phyloP scores from a whole-genome alignment of 345 rosid genomes.

The Excoecaria cochinchinensis region DNA sequence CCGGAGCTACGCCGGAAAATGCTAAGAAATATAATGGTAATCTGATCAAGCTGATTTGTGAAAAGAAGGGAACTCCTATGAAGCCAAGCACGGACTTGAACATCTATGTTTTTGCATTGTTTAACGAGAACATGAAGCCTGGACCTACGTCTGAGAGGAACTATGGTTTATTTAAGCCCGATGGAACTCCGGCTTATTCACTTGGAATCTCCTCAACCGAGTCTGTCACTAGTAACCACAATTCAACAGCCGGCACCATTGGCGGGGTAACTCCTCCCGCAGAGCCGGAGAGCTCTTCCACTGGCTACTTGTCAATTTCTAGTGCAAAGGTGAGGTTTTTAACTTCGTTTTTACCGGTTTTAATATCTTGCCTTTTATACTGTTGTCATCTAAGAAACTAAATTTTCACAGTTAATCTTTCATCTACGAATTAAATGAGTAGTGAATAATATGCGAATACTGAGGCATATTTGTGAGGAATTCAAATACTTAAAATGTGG shows the following conservation, averaged over 20 bases:
- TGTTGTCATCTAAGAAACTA: too few species aligned
- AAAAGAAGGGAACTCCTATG: slow-evolving; percentile 76
- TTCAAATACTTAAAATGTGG: too few species aligned
- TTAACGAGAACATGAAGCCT: slow-evolving; percentile 93
- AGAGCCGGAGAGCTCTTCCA: slow-evolving; percentile 24
- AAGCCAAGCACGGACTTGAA: slow-evolving; percentile 57
- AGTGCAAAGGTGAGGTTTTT: slow-evolving; percentile 6
- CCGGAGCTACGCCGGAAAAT: slow-evolving; percentile 76
- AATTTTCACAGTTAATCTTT: too few species aligned
- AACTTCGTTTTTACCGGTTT: neutral
- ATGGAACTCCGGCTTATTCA: slow-evolving; percentile 65
- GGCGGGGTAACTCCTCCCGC: slow-evolving; percentile 1
- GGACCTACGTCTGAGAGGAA: slow-evolving; percentile 96
- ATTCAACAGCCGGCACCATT: neutral
- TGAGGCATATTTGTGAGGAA: too few species aligned
- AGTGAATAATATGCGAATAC: too few species aligned
- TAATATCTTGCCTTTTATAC: neutral
- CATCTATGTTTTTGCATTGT: slow-evolving; percentile 78
- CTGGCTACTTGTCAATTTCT: slow-evolving; percentile 30
- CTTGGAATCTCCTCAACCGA: slow-evolving; percentile 34
- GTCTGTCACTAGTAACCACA: slow-evolving; percentile 2
- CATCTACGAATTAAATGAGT: too few species aligned
- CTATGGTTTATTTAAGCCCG: slow-evolving; percentile 90
- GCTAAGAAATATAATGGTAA: slow-evolving; percentile 88
- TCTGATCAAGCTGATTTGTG: slow-evolving; percentile 52